A percentile compares a stretch with the other conserved stretches of the same genome.
phyloP scores from a whole-genome alignment of 2,329 filamentous ascomycete species.

The Xylariales sp. region DNA sequence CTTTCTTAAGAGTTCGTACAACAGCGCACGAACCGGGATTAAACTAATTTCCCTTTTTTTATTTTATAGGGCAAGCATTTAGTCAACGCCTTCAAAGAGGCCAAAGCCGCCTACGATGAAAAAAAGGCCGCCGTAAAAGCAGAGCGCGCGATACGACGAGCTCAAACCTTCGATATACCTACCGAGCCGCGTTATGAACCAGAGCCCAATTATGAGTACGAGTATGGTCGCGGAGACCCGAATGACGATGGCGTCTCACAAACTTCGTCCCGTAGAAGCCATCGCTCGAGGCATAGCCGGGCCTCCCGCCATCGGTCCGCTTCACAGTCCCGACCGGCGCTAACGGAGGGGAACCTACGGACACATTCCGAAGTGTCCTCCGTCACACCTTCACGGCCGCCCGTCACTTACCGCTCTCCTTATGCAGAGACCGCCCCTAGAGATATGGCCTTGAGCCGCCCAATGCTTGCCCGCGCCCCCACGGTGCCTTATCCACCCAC shows the following conservation, averaged over 20 bases:
- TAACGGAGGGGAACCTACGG: conserved; percentile 66
- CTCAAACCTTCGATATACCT: conserved; percentile 65
- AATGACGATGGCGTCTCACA: conserved; percentile 53
- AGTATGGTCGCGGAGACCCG: conserved; percentile 45
- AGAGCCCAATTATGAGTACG: conserved; percentile 41
- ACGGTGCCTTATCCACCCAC: conserved; percentile 42
- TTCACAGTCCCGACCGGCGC: conserved; percentile 53
- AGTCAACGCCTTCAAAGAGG: conserved; percentile 90
- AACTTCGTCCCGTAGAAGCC: conserved; percentile 58
- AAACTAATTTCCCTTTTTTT: conserved; percentile 20
- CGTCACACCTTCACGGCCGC: conserved; percentile 58
- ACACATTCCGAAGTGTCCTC: conserved; percentile 65
- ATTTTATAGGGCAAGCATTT: conserved; percentile 82
- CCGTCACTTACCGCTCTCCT: conserved; percentile 53
- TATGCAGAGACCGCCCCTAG: conserved; percentile 59
- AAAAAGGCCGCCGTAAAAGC: conserved; percentile 85
- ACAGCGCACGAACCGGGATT: conserved; percentile 21
- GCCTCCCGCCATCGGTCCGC: conserved; percentile 50
- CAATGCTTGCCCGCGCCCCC: conserved; percentile 51
- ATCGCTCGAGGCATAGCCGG: conserved; percentile 54
- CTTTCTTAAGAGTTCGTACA: conserved; percentile 19
- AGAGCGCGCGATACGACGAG: conserved; percentile 68
- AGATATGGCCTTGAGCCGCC: conserved; percentile 58
- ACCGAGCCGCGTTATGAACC: conserved; percentile 48
- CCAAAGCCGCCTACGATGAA: conserved; percentile 86